Percentiles rank a stretch among this genome's conserved stretches.
These are phyloP conservation scores for Truncatella angustata DNA, from an alignment of 2,329 filamentous ascomycete genomes.

Conservation along the genomic window DNA sequence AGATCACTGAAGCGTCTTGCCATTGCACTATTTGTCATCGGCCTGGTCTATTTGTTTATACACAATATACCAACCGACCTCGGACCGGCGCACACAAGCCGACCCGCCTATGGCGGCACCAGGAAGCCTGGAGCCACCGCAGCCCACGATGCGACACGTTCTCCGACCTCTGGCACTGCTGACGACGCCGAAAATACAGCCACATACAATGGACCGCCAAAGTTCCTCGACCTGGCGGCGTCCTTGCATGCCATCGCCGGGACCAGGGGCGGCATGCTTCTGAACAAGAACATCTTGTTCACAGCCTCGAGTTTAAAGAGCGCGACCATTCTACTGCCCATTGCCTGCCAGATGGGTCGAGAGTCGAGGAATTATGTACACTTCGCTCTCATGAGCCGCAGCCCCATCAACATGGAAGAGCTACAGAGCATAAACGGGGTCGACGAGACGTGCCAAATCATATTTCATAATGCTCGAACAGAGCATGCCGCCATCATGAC, in stretches of 20 bases:
- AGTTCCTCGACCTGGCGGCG: constrained; percentile 62
- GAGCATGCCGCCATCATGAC: constrained; percentile 70
- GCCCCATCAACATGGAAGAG: constrained; percentile 65
- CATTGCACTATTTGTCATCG: constrained; percentile 42
- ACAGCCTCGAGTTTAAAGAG: constrained; percentile 73
- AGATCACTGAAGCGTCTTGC: constrained; percentile 53
- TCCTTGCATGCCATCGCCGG: constrained; percentile 60
- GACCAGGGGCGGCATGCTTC: constrained; percentile 47
- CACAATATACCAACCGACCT: constrained; percentile 57
- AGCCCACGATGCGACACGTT: not conserved
- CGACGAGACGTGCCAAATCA: constrained; percentile 65
- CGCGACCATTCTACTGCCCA: constrained; percentile 68
- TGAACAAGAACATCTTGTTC: constrained; percentile 75
- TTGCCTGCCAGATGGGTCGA: constrained; percentile 82
- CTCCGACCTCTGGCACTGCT: constrained; percentile 8
- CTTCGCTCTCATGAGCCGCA: constrained; percentile 74
- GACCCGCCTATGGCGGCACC: constrained; percentile 24
- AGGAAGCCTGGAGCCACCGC: not conserved
- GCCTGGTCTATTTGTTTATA: constrained; percentile 62
- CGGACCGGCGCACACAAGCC: constrained; percentile 34
- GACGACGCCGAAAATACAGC: constrained; percentile 23
- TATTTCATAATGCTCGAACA: constrained; percentile 70
- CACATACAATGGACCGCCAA: constrained; percentile 68
- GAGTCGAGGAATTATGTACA: constrained; percentile 74
- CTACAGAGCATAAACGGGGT: constrained; percentile 78